Base-by-base conservation (phyloP, 2,329 filamentous ascomycete genomes). In the Xylariales sp. region DNA sequence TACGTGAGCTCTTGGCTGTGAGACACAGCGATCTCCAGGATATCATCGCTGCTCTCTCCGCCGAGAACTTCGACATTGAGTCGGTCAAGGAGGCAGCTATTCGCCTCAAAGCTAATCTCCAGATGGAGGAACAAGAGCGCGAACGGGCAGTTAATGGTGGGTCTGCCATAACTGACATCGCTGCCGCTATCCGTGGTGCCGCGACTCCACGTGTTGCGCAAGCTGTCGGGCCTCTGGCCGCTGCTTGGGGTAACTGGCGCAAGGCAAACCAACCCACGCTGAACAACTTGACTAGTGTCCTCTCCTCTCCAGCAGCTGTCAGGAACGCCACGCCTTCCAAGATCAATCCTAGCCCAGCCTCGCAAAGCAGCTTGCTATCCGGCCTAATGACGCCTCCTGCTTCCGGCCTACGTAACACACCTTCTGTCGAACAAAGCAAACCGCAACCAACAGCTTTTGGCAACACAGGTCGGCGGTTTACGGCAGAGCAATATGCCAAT, bases 41-140 rank as follows among this genome's bases (percentile, higher is more conserved):
- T 57, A 88, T 98, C 43, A 91, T 97, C 56, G 75, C 75, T 35
- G 82, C 85, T 5, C 72, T 97, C 19, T 83, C 84, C 3, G 74
- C 81, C 45, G 83, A 89, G 5, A 69, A 74, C 18, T 93, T 87
- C 57, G 83, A 97, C 59, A 78, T 80, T 40, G 80, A 88, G 45
- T 75, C 78, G 5, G 85, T 96, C 46, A 87, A 86, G 52, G 90
- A 97, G 57, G 89, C 90, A 5, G 87, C 88, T 24, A 97, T 97
- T 51, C 84, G 93, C 37, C 81, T 98, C 43, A 88, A 88, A 58
- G 88, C 93, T 12, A 96, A 95, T 54, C 72, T 98, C 24, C 88
- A 97, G 59, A 98, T 98, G 93, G 91, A 98, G 61, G 87, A 94
- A 57, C 88, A 95, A 59, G 90, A 96, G 63, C 87, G 88, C 36